A percentile compares a stretch with the other conserved stretches of the same genome.
phyloP scores from a whole-genome alignment of 2,329 filamentous ascomycete species.

The Ophiostoma himal-ulmi region DNA sequence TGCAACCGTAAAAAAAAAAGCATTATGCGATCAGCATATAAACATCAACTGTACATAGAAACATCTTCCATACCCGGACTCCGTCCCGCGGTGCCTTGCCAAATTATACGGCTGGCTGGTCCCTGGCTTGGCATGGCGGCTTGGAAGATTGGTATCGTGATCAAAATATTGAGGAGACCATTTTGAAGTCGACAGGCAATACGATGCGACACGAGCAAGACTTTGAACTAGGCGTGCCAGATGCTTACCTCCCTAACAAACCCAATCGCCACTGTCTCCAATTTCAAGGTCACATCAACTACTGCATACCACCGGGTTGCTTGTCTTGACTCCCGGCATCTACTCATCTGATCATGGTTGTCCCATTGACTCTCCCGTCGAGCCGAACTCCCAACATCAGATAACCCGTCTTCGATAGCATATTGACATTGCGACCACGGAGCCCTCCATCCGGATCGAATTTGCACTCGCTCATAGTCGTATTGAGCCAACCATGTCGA shows the following conservation, averaged over 20 bases:
- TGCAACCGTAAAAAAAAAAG: background rate
- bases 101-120: background rate
- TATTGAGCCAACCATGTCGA: background rate
- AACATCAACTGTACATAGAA: background rate
- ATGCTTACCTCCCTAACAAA: background rate
- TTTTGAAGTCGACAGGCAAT: background rate
- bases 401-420: background rate
- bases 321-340: background rate
- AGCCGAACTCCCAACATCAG: background rate
- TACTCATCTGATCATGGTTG: background rate
- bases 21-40: background rate
- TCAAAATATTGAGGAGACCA: background rate
- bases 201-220: background rate
- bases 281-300: background rate
- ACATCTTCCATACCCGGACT: background rate
- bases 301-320: background rate
- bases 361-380: background rate
- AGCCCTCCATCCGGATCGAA: slow-evolving; percentile 4
- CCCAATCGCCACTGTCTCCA: background rate
- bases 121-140: background rate
- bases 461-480: background rate
- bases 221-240: background rate
- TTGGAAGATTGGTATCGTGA: background rate
- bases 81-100: background rate
- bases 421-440: background rate